Base-by-base conservation (phyloP, 257 asterid species). In the Penstemon newberryi region DNA sequence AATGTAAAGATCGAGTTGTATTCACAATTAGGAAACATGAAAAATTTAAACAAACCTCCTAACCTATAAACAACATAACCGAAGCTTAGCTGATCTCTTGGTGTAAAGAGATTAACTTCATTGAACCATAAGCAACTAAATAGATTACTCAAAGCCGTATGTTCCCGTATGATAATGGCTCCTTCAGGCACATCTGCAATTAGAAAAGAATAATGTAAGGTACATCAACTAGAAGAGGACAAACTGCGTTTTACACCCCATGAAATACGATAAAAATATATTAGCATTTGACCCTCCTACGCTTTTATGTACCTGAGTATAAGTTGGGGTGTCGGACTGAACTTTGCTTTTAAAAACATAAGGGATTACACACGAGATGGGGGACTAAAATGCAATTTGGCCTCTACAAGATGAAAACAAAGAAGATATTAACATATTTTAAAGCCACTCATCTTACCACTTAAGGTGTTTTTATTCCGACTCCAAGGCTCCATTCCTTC, bases 91-190 rank as follows among this genome's bases (percentile, higher is more conserved):
- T 93, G 99, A 76, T 93, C 99, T 79, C 99, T 84, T 3, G 99
- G 99, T 7, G 97, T 94, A 57, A 91, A 82, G 71, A 91, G 95
- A 78, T 94, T 80, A 56, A 94, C 99, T 83, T 94, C 99, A 6
- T 94, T 91, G 89, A 90, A 94, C 99, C 99, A 93, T 69, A 93
- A 82, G 87, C 99, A 93, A 76, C 97, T 90, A 64, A 91, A 89
- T 72, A 93, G 85, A 70, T 93, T 88, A 66, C 79, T 93, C 72
- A 89, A 36, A 3, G 87, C 78, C 8, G 96, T 87, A 54, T 94
- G 97, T 69, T 94, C 97, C 1, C 99, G 92, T 40, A 94, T 79
- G 79, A 94, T 94, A 77, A 91, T 72, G 3, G 97, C 99, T 70
- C 99, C 99, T 89, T 94, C 99, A 37, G 97, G 97, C 74, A 94